phyloP scores from a whole-genome alignment of 2,329 filamentous ascomycete species.

The Ceratocystis variospora region DNA sequence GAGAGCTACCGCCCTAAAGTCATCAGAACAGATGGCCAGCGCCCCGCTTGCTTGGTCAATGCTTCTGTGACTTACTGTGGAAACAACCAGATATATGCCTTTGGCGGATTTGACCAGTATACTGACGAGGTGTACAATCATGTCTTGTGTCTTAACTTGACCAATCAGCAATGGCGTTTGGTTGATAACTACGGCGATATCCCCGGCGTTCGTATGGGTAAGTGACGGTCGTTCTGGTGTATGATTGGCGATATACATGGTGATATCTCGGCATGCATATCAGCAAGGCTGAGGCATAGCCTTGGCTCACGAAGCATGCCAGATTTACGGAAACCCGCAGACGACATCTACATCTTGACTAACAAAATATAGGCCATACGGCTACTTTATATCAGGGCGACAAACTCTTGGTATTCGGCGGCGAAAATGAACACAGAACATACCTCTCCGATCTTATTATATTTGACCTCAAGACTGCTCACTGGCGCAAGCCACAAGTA shows the following conservation, averaged over 20 bases:
- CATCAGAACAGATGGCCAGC: conserved; percentile 60
- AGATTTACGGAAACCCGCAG: not conserved
- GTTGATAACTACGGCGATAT: conserved; percentile 99
- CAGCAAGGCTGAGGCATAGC: not conserved
- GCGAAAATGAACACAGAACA: conserved; percentile 92
- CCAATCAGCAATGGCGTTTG: conserved; percentile 81
- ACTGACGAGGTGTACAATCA: conserved; percentile 99
- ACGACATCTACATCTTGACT: not conserved
- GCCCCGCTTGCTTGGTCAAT: conserved; percentile 90
- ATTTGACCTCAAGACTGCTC: conserved; percentile 83
- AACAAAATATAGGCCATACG: conserved; percentile 56
- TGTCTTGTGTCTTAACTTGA: conserved; percentile 75
- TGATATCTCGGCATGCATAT: not conserved
- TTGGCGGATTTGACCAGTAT: conserved; percentile 96
- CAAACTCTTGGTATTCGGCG: conserved; percentile 93
- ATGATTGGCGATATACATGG: not conserved
- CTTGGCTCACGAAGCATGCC: not conserved
- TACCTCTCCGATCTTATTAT: conserved; percentile 93
- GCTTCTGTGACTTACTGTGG: conserved; percentile 98
- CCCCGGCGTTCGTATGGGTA: conserved; percentile 91
- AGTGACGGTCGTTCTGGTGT: conserved; percentile 21
- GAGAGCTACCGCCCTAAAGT: conserved; percentile 79
- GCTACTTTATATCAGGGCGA: conserved; percentile 86
- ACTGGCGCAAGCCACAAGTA: conserved; percentile 88
- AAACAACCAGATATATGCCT: conserved; percentile 94